These are phyloP conservation scores for Beauveria brongniartii DNA, from an alignment of 2,329 filamentous ascomycete species.

Conservation along the genomic window DNA sequence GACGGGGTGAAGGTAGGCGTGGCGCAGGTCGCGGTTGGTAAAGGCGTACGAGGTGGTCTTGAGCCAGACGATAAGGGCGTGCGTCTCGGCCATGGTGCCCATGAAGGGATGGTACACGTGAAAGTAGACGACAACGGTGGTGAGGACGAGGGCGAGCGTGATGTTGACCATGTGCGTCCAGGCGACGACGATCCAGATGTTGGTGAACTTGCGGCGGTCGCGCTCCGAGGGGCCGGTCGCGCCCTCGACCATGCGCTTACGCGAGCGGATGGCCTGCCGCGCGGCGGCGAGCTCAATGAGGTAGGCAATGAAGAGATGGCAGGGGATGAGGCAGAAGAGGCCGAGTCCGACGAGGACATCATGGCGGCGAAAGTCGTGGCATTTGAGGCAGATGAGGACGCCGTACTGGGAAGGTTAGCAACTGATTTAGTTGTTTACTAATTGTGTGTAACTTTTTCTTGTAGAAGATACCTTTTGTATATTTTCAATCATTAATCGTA, in stretches of 20 bases:
- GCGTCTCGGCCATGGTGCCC: conserved; percentile 80
- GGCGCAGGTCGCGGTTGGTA: conserved; percentile 89
- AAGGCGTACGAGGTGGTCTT: conserved; percentile 95
- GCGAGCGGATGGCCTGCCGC: conserved; percentile 62
- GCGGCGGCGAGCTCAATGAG: conserved; percentile 81
- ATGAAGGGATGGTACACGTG: conserved; percentile 89
- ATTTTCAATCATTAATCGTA: conserved; percentile 93
- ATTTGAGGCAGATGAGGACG: conserved; percentile 83
- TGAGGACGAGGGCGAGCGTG: conserved; percentile 68
- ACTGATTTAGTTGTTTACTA: background rate
- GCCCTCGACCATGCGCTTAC: conserved; percentile 46
- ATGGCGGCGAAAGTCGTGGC: conserved; percentile 75
- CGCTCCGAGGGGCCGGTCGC: conserved; percentile 43
- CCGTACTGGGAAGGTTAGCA: conserved; percentile 58
- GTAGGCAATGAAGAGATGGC: conserved; percentile 84
- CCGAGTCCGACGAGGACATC: conserved; percentile 69
- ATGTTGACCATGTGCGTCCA: conserved; percentile 78
- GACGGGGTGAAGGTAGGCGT: conserved; percentile 75
- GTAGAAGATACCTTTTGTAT: conserved; percentile 65
- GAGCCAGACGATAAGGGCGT: conserved; percentile 91
- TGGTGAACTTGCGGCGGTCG: conserved; percentile 57
- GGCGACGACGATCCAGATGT: conserved; percentile 73
- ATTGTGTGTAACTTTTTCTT: background rate
- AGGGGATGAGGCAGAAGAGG: conserved; percentile 81
- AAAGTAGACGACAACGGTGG: conserved; percentile 82